Percentiles rank a stretch among this genome's conserved stretches.
These are phyloP conservation scores for Boletus pseudopeckii DNA, from an alignment of 768 basidiomycete species.

Conservation along the genomic window DNA sequence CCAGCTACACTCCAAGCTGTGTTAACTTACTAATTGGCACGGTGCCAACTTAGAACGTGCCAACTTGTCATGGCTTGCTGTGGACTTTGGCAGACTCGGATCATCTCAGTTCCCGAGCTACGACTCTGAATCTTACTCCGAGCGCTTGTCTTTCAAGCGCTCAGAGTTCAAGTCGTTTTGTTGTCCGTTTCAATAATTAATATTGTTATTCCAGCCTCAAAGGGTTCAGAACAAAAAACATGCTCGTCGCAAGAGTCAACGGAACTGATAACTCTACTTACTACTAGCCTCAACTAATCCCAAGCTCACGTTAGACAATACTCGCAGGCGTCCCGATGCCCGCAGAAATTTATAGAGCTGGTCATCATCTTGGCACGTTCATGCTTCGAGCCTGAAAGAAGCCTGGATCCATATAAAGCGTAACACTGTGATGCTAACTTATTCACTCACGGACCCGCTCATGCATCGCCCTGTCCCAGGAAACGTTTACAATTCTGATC, in stretches of 20 bases:
- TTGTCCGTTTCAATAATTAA: neutral
- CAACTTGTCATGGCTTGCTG: conserved; percentile 12
- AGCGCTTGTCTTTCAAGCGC: neutral
- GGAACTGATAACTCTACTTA: neutral
- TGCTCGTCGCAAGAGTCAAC: neutral
- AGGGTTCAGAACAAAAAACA: neutral
- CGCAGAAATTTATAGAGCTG: neutral
- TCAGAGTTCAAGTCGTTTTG: neutral
- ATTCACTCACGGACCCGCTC: neutral
- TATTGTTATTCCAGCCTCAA: neutral
- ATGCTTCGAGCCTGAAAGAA: rapidly evolving
- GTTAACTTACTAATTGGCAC: no score
- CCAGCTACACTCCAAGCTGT: neutral
- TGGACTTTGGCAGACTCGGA: neutral
- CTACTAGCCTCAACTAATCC: neutral
- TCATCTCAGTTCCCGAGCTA: neutral
- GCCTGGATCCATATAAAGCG: neutral
- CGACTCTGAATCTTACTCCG: no score
- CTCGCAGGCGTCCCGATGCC: neutral
- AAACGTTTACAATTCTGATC: neutral
- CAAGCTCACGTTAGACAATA: no score
- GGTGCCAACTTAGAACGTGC: neutral
- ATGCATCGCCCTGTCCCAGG: neutral
- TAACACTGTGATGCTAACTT: no score
- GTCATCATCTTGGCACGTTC: neutral